Evolutionary conservation across 306 rosid species (phyloP), one percentile per base, ranked within the genome.

Genomic region (Glycyrrhiza uralensis): DNA sequence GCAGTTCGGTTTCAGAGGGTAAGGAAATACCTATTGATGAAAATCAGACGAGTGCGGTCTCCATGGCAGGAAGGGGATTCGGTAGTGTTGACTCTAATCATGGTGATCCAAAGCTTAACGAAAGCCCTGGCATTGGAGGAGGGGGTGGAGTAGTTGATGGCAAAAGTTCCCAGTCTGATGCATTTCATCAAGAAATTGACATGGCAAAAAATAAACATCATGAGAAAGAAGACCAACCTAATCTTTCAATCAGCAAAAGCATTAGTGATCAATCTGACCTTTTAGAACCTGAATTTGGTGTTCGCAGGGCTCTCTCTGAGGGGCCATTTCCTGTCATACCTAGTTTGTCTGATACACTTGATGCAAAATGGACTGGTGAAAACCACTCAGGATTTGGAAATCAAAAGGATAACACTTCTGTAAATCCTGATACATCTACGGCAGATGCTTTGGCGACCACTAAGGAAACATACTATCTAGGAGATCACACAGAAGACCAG

Each of bases 301-400:
- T 80, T 59, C 78, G 66, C 29, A 86, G 88, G 81, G 54, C 87
- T 44, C 84, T 85, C 70, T 91, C 97, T 30, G 99, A 86, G 56
- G 96, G 99, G 41, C 83, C 91, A 13, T 76, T 72, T 75, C 82
- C 87, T 58, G 22, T 69, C 83, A 66, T 83, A 33, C 66, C 87
- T 36, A 77, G 81, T 85, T 80, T 95, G 81, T 89, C 97, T 22
- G 93, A 89, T 67, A 89, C 97, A 66, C 93, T 91, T 79, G 97
- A 91, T 74, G 91, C 90, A 51, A 91, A 84, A 33, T 95, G 99
- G 99, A 91, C 87, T 0, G 99, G 96, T 49, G 87, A 80, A 82
- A 60, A 72, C 74, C 83, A 80, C 32, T 45, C 87, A 20, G 87
- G 79, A 79, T 47, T 57, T 76, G 86, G 45, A 72, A 68, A 38